Evolutionary conservation across 192 early-diverging fungal genomes (phyloP), one percentile per base, ranked within the genome.

Genomic region (Podila minutissima): DNA sequence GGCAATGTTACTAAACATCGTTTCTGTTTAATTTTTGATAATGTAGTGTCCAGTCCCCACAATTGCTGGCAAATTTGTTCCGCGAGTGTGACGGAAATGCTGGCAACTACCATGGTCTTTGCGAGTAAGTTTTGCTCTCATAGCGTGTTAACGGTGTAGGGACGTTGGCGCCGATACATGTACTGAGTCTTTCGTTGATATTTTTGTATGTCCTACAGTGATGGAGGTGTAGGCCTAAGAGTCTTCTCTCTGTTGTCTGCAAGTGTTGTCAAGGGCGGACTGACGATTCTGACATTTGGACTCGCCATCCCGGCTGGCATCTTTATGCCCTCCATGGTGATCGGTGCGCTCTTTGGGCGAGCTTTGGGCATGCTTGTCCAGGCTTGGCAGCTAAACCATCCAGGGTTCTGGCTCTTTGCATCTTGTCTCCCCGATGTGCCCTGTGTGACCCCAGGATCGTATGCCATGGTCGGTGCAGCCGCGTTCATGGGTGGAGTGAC

Each of bases 321-420:
- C 67, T 94, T 95, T 69, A 87, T 95, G 63, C 95, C 95, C 8
- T 93, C 94, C 11, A 95, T 97, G 93, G 94, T 90, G 13, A 92
- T 95, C 57, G 95, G 95, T 2, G 97, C 94, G 6, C 90, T 94
- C n/a, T 94, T 97, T 86, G 97, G 97, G 11, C 90, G 97, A n/a
- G 90, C 93, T 8, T 60, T 97, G 32, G 97, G 97, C 26, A 93
- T 99, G 75, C 37, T 92, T 3, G 93, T 97, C 22, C 91, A 96
- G 82, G 69, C 86, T 19, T 92, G 90, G 90, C 93, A 94, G 37
- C 89, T 87, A 8, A 64, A 67, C 10, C 72, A 90, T 69, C 91
- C 92, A 12, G 74, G 83, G 0, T 90, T 89, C 73, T 90, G 89
- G 62, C 66, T 94, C 19, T 93, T 94, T 74, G 29, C 85, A 19